These are phyloP conservation scores for Aspergillus arachidicola DNA, from an alignment of 2,329 filamentous ascomycete species.

Conservation along the genomic window DNA sequence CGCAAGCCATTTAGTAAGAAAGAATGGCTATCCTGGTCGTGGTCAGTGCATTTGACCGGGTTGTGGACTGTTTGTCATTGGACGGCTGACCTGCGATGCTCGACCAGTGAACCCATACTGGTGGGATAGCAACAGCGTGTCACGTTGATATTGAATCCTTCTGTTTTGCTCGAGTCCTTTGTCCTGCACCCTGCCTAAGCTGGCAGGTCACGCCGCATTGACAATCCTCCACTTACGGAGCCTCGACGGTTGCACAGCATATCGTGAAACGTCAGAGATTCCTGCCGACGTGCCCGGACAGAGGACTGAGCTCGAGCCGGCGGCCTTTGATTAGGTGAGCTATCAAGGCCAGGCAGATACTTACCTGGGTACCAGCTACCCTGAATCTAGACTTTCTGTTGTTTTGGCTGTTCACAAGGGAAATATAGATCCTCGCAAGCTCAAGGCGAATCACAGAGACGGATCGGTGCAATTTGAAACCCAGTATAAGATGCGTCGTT, in stretches of 20 bases:
- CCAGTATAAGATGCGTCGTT: neutral
- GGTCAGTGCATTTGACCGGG: neutral
- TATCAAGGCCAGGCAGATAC: neutral
- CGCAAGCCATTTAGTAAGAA: neutral
- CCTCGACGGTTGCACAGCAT: slow-evolving; percentile 3
- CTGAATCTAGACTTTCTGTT: neutral
- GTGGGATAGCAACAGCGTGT: neutral
- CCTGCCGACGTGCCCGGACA: neutral
- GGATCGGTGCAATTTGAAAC: slow-evolving; percentile 7
- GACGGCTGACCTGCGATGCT: neutral
- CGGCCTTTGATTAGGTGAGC: neutral
- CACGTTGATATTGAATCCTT: neutral
- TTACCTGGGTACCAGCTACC: neutral
- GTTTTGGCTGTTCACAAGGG: neutral
- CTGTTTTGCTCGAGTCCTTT: neutral
- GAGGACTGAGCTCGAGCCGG: neutral
- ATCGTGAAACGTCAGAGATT: neutral
- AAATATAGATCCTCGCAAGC: neutral
- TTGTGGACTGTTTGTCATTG: neutral
- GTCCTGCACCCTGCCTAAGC: slow-evolving; percentile 3
- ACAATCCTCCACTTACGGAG: slow-evolving; percentile 5
- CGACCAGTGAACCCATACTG: neutral
- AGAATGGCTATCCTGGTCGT: neutral
- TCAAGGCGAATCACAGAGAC: neutral
- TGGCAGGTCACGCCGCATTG: slow-evolving; percentile 3